A percentile compares a stretch with the other conserved stretches of the same genome.
These are phyloP conservation scores for Malus asiatica DNA, from an alignment of 306 rosid species.

Conservation along the genomic window DNA sequence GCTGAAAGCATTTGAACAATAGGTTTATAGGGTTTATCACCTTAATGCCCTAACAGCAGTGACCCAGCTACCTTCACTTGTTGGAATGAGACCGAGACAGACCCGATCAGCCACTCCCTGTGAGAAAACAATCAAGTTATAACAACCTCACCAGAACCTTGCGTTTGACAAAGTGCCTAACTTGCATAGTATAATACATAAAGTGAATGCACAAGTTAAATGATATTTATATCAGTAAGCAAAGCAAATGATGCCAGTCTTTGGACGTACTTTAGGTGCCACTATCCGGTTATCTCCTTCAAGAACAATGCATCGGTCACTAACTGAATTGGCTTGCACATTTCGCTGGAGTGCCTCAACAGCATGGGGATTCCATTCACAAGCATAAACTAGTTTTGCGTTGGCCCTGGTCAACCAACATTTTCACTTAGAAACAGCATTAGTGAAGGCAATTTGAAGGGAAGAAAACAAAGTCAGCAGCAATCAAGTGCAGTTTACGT, in stretches of 20 bases:
- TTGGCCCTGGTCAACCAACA: slow-evolving; percentile 60
- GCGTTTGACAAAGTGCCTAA: not conserved
- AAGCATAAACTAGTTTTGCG: slow-evolving; percentile 78
- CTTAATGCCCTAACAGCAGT: slow-evolving; percentile 84
- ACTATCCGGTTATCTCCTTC: slow-evolving; percentile 75
- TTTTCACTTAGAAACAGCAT: slow-evolving; percentile 15
- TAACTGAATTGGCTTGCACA: slow-evolving; percentile 57
- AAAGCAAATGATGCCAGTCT: not conserved
- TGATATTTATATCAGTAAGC: not conserved
- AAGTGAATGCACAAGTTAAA: not conserved
- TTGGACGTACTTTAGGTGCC: slow-evolving; percentile 65
- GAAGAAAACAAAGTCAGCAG: not conserved
- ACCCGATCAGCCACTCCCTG: slow-evolving; percentile 88
- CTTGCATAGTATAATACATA: not conserved
- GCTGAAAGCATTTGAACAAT: not conserved
- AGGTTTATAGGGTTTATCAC: slow-evolving; percentile 19
- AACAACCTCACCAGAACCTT: slow-evolving; percentile 1
- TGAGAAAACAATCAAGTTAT: slow-evolving; percentile 12
- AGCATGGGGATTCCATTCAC: slow-evolving; percentile 95
- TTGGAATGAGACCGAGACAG: slow-evolving; percentile 90
- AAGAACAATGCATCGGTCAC: slow-evolving; percentile 61
- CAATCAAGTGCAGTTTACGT: not conserved
- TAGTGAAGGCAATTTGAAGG: not conserved
- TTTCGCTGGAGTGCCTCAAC: slow-evolving; percentile 69
- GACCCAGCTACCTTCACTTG: slow-evolving; percentile 82